Base-by-base conservation (phyloP, 495 filamentous ascomycete genomes). In the Copromyces sp. region DNA sequence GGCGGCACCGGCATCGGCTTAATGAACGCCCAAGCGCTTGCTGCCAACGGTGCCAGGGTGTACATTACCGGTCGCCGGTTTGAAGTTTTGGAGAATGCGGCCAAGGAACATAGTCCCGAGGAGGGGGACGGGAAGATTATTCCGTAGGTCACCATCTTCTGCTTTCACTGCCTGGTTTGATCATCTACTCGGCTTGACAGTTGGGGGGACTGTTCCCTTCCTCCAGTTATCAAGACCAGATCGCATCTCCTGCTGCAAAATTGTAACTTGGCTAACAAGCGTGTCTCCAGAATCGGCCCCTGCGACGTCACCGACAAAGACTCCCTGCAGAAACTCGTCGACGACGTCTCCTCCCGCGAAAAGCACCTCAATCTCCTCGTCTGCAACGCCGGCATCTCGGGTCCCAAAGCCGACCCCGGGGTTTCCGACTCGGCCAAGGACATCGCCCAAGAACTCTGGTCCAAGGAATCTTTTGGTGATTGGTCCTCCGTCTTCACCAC, bases 1-100 rank as follows among this genome's bases (percentile, higher is more conserved):
- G 88, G 87, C 39, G 89, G 88, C 4, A 75, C 80, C 2, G 81
- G 89, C 4, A 89, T 91, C 74, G 90, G 90, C 2, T 76, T 86
- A 6, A 89, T 88, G 84, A 90, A 89, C 77, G 82, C 90, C 2
- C 84, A 85, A 71, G 89, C 89, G 3, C 85, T 93, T 4, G 88
- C 85, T 2, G 77, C 80, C 59, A 90, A 91, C 77, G 90, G 90
- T 12, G 90, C 90, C 40, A 77, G 80, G 20, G 87, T 93, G 47
- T 93, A 91, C 82, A 90, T 93, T 75, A 77, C 90, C 7, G 89
- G 90, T 32, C 82, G 90, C 9, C 83, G 89, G 5, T 80, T 82
- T 70, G 85, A 89, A 38, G 81, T 85, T 1, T 84, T 90, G 0
- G 81, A 88, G 69, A 82, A 83, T 47, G 83, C 85, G 11, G 82